Evolutionary conservation across 2,329 filamentous ascomycete genomes (phyloP), one percentile per base, ranked within the genome.

Genomic region (Aspergillus hortae): DNA sequence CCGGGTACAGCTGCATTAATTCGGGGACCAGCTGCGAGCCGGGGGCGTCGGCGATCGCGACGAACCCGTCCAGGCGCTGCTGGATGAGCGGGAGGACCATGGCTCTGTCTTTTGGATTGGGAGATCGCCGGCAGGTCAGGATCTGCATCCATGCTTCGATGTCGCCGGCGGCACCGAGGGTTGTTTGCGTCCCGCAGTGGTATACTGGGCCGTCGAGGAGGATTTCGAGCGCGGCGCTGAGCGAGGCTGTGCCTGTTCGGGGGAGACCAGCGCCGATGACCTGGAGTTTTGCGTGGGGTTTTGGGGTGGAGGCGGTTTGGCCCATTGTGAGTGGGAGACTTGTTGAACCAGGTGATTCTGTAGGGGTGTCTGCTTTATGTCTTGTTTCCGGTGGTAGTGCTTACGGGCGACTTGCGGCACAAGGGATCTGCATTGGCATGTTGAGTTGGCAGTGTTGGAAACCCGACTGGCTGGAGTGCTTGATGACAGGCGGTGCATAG

Each of bases 201-300:
- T 77, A 74, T 41, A 77, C 71, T 3, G 79, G 78, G 0, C 75
- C 77, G 35, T 76, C 61, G 5, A 80, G 72, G 3, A 81, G 68
- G 51, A 73, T 75, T 53, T 68, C 70, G 7, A 81, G 64, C 1
- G 79, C 79, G 36, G 73, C 58, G 32, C 73, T 74, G 67, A 80
- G 77, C 21, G 79, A 79, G 9, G 78, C 67, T 1, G 77, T 80
- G 12, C 78, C 78, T 1, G 78, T 80, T 46, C 78, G 70, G 12
- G 77, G 52, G n/a, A 66, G 53, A 0, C 64, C 64, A 4, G 64
- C 63, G 12, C 63, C 64, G 48, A 66, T 66, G 27, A 66, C 61
- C 49, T 59, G 56, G 33, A 66, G 55, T 14, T 50, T 44, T 23
- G 43, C 44, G 6, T 49, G 49, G 2, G 55, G 52, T 5, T 51